Evolutionary conservation across 768 basidiomycete genomes (phyloP).

Genomic region (Leccinum pellstonianum): DNA sequence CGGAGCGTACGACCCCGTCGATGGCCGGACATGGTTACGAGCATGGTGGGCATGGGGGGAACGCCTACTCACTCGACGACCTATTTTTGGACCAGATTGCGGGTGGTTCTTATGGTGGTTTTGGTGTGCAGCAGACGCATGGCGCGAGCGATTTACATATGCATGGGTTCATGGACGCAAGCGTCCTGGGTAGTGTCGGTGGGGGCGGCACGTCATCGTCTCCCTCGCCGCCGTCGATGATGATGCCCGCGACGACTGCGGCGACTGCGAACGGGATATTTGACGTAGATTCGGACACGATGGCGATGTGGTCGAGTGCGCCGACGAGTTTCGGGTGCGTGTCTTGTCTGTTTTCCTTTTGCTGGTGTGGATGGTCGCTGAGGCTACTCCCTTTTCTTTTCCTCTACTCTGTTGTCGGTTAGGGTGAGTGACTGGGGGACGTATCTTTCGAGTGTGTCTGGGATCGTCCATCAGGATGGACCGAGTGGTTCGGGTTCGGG

Average conservation of each 20-base stretch:
- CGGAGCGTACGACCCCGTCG: background rate
- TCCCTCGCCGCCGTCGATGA: background rate
- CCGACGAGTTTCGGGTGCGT: conserved; percentile 62
- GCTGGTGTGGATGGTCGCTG: background rate
- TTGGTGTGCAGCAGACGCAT: conserved; percentile 5
- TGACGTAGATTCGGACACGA: conserved; percentile 46
- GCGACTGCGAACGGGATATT: conserved; percentile 8
- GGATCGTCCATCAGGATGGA: conserved; percentile 21
- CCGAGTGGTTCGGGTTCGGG: conserved; percentile 1
- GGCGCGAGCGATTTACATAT: conserved; percentile 8
- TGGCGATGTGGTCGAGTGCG: conserved; percentile 63
- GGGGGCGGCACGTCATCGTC: background rate
- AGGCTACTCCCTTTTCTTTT: background rate
- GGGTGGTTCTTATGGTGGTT: conserved; percentile 6
- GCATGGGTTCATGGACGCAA: conserved; percentile 14
- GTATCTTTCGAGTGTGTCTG: conserved; percentile 35
- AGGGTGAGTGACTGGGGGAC: conserved; percentile 43
- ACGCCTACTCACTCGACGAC: conserved; percentile 21
- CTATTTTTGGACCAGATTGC: conserved; percentile 24
- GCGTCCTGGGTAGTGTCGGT: background rate
- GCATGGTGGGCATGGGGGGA: background rate
- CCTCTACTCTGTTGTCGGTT: background rate
- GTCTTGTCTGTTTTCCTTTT: background rate
- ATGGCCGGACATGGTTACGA: conserved; percentile 3
- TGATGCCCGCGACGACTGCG: background rate